Conservation (phyloP, 352 stramenopile species). For the Phytopythium delawarense region DNA sequence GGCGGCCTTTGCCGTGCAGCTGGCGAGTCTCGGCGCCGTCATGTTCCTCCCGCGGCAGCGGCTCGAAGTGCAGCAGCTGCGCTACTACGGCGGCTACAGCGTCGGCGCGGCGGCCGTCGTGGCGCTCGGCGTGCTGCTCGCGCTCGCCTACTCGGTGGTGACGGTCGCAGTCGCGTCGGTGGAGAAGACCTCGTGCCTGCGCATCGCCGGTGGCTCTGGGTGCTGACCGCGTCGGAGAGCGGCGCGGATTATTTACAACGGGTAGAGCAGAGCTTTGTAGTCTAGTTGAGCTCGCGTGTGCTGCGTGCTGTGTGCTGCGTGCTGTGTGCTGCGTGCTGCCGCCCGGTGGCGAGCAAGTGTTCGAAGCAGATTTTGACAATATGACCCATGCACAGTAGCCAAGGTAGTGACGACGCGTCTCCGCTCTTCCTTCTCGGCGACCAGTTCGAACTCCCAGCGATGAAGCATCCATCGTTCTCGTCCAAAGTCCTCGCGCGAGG, state of each 20-base stretch:
- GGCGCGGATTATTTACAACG: slow-evolving; percentile 3
- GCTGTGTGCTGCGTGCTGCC: too few relatives aligned
- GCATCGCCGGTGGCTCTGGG: slow-evolving; percentile 51
- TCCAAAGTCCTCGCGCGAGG: too few relatives aligned
- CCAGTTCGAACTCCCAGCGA: too few relatives aligned
- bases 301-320: too few relatives aligned
- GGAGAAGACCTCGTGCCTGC: slow-evolving; percentile 55
- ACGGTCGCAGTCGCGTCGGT: slow-evolving; percentile 43
- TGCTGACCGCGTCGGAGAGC: slow-evolving; percentile 20
- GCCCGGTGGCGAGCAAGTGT: too few relatives aligned
- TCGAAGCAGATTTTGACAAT: too few relatives aligned
- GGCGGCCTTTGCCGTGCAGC: slow-evolving; percentile 42
- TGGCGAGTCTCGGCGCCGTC: slow-evolving; percentile 36
- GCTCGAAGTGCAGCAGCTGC: slow-evolving; percentile 59
- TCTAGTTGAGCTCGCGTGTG: background rate
- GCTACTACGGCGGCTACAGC: slow-evolving; percentile 59
- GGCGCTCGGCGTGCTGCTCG: slow-evolving; percentile 22
- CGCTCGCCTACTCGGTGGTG: slow-evolving; percentile 37
- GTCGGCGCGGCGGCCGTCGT: slow-evolving; percentile 35
- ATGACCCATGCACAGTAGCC: too few relatives aligned
- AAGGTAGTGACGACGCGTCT: too few relatives aligned
- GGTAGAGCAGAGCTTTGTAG: background rate
- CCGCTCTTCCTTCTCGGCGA: too few relatives aligned
- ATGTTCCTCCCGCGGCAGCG: slow-evolving; percentile 51
- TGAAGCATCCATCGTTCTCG: too few relatives aligned